phyloP scores from a whole-genome alignment of 1,284 basidiomycete genomes.

The Thecaphora frezii region DNA sequence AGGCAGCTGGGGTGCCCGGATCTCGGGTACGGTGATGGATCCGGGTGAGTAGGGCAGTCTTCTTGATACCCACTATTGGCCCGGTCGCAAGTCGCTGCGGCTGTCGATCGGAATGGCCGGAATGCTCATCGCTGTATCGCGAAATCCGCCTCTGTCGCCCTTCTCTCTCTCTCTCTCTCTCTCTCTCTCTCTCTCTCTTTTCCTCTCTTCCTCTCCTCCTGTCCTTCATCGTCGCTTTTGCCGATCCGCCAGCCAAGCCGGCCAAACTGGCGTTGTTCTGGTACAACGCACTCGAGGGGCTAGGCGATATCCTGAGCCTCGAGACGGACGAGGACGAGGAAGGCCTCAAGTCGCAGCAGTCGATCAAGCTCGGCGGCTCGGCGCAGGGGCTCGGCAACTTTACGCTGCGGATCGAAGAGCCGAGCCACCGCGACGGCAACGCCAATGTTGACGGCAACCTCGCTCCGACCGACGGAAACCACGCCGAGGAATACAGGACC shows the following conservation, averaged over 20 bases:
- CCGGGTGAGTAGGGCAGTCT: constrained; percentile 61
- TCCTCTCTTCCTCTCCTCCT: too few species aligned
- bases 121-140: too few species aligned
- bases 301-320: constrained; percentile 70
- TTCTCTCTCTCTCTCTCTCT: too few species aligned
- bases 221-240: neutral
- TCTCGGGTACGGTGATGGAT: constrained; percentile 79
- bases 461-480: constrained; percentile 62
- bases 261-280: constrained; percentile 76
- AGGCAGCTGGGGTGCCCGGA: constrained; percentile 82
- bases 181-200: too few species aligned
- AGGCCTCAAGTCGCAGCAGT: constrained; percentile 62
- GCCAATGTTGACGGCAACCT: constrained; percentile 63
- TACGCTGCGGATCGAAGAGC: constrained; percentile 75
- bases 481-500: constrained; percentile 68
- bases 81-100: too few species aligned
- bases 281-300: constrained; percentile 81
- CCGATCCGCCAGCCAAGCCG: constrained; percentile 46
- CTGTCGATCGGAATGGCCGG: too few species aligned
- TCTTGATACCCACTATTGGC: too few species aligned
- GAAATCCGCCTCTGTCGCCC: too few species aligned
- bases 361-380: constrained; percentile 71
- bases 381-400: constrained; percentile 80
- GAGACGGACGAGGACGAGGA: constrained; percentile 69
- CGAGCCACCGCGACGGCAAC: constrained; percentile 61